Percentiles rank a stretch among this genome's conserved stretches.
Conservation (phyloP, 306 rosid genomes). For the Cucurbita argyrosperma region DNA sequence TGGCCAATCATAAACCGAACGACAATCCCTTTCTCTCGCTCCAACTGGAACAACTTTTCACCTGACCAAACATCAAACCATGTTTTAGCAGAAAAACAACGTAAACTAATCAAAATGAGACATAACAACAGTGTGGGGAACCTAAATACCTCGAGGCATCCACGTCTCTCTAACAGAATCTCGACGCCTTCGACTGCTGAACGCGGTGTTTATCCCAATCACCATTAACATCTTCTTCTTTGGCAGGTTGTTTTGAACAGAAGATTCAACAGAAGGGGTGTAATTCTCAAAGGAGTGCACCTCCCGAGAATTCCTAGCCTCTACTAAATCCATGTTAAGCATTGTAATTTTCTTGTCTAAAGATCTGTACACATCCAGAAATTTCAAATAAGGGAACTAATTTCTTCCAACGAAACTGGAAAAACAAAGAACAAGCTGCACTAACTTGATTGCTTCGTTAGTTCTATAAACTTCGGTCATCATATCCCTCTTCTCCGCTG, state of each 20-base stretch:
- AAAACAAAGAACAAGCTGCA: slow-evolving; percentile 8
- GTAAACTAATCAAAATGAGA: background rate
- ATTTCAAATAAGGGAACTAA: slow-evolving; percentile 8
- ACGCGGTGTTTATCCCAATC: slow-evolving; percentile 95
- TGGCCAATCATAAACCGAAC: slow-evolving; percentile 97
- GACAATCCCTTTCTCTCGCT: slow-evolving; percentile 84
- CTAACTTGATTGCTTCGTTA: slow-evolving; percentile 90
- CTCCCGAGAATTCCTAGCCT: slow-evolving; percentile 55
- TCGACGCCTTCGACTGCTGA: slow-evolving; percentile 89
- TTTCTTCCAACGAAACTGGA: background rate
- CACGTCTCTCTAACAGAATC: slow-evolving; percentile 97
- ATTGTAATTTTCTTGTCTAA: slow-evolving; percentile 72
- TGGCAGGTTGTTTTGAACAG: slow-evolving; percentile 13
- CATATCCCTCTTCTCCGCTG: slow-evolving; percentile 32
- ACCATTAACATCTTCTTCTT: slow-evolving; percentile 71
- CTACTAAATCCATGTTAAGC: slow-evolving; percentile 74
- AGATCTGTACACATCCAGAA: slow-evolving; percentile 46
- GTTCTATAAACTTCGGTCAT: slow-evolving; percentile 54
- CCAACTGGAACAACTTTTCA: slow-evolving; percentile 75
- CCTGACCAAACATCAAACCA: slow-evolving; percentile 27
- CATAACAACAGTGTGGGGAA: background rate
- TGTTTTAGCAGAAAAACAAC: slow-evolving; percentile 14
- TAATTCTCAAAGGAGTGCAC: slow-evolving; percentile 27
- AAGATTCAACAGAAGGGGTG: slow-evolving; percentile 6
- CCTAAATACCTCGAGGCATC: slow-evolving; percentile 84